Evolutionary conservation across 352 stramenopile species (phyloP), one percentile per base, ranked within the genome.

Genomic region (Globisporangium carolinianum): DNA sequence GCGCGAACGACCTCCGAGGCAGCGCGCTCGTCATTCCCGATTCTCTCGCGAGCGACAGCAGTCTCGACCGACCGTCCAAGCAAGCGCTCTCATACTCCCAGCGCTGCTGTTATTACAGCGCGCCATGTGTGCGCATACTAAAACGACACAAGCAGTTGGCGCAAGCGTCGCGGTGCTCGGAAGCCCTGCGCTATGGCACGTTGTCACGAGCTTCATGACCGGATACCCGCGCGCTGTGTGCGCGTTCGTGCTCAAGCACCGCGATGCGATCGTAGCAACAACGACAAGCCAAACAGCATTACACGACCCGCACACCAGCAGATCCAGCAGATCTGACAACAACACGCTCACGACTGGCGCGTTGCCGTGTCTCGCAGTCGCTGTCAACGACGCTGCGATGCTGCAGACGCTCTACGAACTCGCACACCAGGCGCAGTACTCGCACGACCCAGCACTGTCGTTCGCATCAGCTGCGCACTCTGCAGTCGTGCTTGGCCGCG

Each of bases 331-430:
- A 32, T 43, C 39, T n/a, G 18, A 6, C 12, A 48, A n/a, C 45
- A 18, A 6, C 45, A 18, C 6, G 11, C 6, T 18, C 14, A 24
- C 45, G 15, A 48, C 45, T 24, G 45, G 47, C 24, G 47, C 2
- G 24, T 17, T 51, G 6, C 47, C 24, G 47, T 17, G 24, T 15
- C 47, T 51, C n/a, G 47, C 47, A n/a, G 10, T 51, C 47, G n/a
- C 17, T 15, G 47, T 38, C 17, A 51, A 51, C 47, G 47, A 51
- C 47, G 47, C n/a, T 32, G 15, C 17, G 47, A 51, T 51, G 47
- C 47, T 51, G 8, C 17, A 10, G 17, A 36, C 24, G 47, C 49
- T 54, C 6, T 54, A 24, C 49, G 3, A 14, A 2, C 49, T 54
- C 32, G 9, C 18, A 9, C n/a, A 39, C 1, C 49, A 32, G 2